Evolutionary conservation across 106 monocot species (phyloP).

Genomic region (Narthecium ossifragum): DNA sequence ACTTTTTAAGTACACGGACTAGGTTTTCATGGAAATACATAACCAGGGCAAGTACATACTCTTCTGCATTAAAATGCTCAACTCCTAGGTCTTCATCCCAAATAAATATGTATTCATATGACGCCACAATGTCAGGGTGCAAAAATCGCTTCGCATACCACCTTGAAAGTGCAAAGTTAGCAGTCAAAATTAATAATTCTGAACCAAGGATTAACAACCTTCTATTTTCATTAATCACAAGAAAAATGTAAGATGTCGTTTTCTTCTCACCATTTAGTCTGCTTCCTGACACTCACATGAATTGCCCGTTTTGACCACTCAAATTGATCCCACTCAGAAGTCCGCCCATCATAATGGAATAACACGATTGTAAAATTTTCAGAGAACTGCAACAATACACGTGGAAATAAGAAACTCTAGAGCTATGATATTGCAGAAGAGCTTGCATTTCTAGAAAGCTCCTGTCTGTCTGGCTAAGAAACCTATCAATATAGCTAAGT

Average conservation of each 20-base stretch:
- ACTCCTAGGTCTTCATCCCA: constrained; percentile 21
- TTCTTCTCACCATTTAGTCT: constrained; percentile 10
- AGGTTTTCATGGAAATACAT: too few relatives aligned
- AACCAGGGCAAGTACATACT: too few relatives aligned
- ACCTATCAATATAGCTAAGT: too few relatives aligned
- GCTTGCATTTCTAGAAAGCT: too few relatives aligned
- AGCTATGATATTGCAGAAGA: too few relatives aligned
- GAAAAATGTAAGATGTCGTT: neutral
- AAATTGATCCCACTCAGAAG: constrained; percentile 13
- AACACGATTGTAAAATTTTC: constrained; percentile 10
- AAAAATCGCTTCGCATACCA: constrained; percentile 19
- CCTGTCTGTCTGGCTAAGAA: too few relatives aligned
- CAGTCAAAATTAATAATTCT: neutral
- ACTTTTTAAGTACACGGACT: too few relatives aligned
- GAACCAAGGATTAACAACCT: too few relatives aligned
- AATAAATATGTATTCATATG: constrained; percentile 19
- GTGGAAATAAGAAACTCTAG: too few relatives aligned
- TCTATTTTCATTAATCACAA: neutral
- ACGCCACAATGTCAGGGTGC: constrained; percentile 17
- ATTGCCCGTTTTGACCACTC: constrained; percentile 13
- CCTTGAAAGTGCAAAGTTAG: constrained; percentile 5
- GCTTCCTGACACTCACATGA: constrained; percentile 12
- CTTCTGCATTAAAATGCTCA: constrained; percentile 18
- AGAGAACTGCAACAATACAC: constrained; percentile 14
- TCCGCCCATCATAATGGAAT: constrained; percentile 15